A percentile compares a stretch with the other conserved stretches of the same genome.
Conservation (phyloP, 108 stramenopile species). For the Parietichytrium sp. region DNA sequence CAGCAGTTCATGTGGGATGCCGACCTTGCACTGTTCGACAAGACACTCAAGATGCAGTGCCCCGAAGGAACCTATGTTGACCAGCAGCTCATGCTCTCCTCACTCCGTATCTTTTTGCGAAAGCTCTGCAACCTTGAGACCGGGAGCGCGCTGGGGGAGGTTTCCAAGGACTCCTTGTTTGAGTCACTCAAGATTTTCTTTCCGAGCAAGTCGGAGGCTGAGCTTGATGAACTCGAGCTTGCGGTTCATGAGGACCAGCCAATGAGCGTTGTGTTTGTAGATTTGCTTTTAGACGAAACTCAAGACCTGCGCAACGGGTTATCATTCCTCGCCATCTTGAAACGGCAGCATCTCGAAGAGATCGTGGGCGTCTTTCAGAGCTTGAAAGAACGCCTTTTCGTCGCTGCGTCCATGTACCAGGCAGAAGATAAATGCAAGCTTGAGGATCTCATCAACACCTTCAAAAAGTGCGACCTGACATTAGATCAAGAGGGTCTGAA, state of each 20-base stretch:
- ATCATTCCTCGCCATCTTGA: background rate
- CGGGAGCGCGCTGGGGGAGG: slow-evolving; percentile 24
- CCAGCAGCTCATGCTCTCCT: slow-evolving; percentile 2
- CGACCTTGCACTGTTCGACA: background rate
- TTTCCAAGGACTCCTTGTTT: background rate
- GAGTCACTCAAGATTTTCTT: slow-evolving; percentile 5
- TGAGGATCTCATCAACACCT: background rate
- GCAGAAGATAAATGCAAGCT: background rate
- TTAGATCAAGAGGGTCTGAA: background rate
- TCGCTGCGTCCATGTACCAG: background rate
- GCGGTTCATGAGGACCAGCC: background rate
- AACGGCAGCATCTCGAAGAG: slow-evolving; percentile 29
- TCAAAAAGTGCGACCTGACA: background rate
- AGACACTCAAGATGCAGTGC: background rate
- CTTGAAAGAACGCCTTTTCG: background rate
- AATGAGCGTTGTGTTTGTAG: slow-evolving; percentile 14
- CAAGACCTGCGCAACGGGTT: background rate
- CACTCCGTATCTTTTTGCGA: slow-evolving; percentile 7
- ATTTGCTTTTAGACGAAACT: background rate
- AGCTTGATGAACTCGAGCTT: background rate
- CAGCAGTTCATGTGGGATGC: slow-evolving; percentile 18
- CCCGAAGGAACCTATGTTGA: slow-evolving; percentile 20
- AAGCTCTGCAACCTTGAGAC: background rate
- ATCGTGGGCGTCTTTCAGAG: background rate
- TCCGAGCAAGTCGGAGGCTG: background rate